These are phyloP conservation scores for Rubus parviflorus DNA, from an alignment of 306 rosid species.

Conservation along the genomic window DNA sequence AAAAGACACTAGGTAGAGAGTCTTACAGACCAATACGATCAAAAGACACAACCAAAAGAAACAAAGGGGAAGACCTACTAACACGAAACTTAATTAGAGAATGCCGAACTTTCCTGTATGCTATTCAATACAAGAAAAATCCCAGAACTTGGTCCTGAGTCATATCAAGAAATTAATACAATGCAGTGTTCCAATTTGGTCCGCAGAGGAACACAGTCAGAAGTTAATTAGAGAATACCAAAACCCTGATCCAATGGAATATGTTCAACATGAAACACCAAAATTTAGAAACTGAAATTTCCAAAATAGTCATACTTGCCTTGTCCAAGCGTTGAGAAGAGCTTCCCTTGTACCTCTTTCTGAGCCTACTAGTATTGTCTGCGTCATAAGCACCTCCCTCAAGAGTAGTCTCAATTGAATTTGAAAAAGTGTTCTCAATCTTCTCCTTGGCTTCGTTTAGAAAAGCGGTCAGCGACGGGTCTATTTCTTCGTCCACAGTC, in stretches of 20 bases:
- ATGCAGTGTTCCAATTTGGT: neutral
- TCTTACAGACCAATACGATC: neutral
- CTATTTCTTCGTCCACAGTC: constrained; percentile 13
- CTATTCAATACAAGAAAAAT: no score
- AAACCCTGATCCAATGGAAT: no score
- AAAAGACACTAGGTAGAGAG: neutral
- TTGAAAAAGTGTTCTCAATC: neutral
- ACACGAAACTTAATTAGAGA: neutral
- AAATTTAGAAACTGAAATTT: no score
- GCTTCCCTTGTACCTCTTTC: neutral
- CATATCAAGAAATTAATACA: neutral
- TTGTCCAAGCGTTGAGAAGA: neutral
- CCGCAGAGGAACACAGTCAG: neutral
- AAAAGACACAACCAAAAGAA: neutral
- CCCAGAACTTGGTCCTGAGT: neutral
- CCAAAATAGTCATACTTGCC: neutral
- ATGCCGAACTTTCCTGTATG: neutral
- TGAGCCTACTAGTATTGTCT: neutral
- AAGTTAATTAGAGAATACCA: no score
- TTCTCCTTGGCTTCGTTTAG: neutral
- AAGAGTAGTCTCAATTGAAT: neutral
- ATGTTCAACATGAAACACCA: no score
- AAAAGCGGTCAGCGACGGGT: constrained; percentile 34
- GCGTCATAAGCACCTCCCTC: neutral
- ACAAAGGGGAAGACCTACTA: no score